Evolutionary conservation across 2,329 filamentous ascomycete genomes (phyloP).

Genomic region (Dactylellina cionopaga): DNA sequence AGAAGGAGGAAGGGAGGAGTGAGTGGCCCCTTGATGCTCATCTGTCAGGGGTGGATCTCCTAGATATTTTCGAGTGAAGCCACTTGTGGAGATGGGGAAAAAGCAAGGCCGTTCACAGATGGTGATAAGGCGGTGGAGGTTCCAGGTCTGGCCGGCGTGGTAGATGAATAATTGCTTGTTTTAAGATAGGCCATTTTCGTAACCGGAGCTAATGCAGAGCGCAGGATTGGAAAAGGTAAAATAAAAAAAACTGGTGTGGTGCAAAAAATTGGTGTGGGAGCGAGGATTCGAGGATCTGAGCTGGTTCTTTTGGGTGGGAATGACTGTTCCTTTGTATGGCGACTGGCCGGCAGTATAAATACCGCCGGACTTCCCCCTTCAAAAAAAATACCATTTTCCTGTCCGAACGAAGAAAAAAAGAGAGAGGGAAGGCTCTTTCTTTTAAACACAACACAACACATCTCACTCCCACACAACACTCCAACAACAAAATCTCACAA

Average conservation of each 20-base stretch:
- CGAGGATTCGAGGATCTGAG: conserved; percentile 43
- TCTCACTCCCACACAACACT: conserved; percentile 8
- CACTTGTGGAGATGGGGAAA: conserved; percentile 31
- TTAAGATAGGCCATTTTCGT: conserved; percentile 17
- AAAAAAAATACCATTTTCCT: conserved; percentile 49
- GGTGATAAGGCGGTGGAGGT: conserved; percentile 38
- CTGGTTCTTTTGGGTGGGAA: conserved; percentile 13
- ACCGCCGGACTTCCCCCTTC: conserved; percentile 47
- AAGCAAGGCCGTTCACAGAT: conserved; percentile 32
- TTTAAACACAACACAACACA: conserved; percentile 27
- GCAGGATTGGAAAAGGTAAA: not conserved
- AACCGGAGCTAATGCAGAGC: conserved; percentile 32
- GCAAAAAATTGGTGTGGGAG: conserved; percentile 30
- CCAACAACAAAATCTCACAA: too few species aligned
- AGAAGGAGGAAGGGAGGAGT: not conserved
- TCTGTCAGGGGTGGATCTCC: conserved; percentile 23
- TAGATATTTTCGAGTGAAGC: too few species aligned
- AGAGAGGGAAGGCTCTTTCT: conserved; percentile 20
- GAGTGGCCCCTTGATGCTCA: conserved; percentile 11
- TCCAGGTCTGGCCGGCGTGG: conserved; percentile 28
- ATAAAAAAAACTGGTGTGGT: conserved; percentile 1
- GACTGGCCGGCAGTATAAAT: conserved; percentile 49
- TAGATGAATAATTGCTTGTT: conserved; percentile 19
- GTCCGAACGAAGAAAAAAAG: conserved; percentile 39
- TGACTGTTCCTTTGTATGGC: conserved; percentile 39